Evolutionary conservation across 2,329 filamentous ascomycete species (phyloP).

Genomic region (Penicillium sp.): DNA sequence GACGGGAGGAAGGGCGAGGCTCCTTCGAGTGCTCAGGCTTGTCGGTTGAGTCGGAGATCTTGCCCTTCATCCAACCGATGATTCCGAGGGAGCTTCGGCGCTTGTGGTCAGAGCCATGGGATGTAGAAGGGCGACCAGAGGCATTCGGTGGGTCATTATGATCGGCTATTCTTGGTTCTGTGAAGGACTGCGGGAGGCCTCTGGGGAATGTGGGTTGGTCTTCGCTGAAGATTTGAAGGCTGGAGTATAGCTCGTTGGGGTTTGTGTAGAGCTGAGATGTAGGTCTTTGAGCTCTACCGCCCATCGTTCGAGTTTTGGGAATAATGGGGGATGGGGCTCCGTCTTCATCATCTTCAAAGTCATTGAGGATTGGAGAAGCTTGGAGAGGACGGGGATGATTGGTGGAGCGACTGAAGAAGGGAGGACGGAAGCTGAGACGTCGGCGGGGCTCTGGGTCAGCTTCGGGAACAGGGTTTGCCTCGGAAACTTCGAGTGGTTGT

Average conservation of each 20-base stretch:
- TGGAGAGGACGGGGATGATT: conserved; percentile 26
- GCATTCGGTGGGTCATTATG: conserved; percentile 19
- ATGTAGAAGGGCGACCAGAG: conserved; percentile 26
- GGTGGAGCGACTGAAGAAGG: conserved; percentile 36
- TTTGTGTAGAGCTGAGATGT: conserved; percentile 16
- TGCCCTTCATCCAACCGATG: conserved; percentile 44
- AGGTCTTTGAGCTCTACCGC: conserved; percentile 10
- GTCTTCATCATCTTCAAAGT: conserved; percentile 29
- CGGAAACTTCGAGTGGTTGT: conserved; percentile 13
- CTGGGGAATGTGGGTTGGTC: conserved; percentile 6
- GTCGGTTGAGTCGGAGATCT: conserved; percentile 22
- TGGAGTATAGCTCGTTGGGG: conserved; percentile 18
- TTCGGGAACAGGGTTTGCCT: conserved; percentile 18
- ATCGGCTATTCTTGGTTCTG: conserved; percentile 19
- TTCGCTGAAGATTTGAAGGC: conserved; percentile 15
- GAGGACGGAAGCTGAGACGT: conserved; percentile 38
- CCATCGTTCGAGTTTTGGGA: conserved; percentile 30
- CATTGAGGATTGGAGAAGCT: conserved; percentile 24
- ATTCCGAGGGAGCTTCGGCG: conserved; percentile 40
- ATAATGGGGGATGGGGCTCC: conserved; percentile 38
- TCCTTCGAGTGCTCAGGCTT: conserved; percentile 12
- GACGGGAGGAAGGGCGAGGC: conserved; percentile 15
- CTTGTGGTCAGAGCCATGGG: conserved; percentile 36
- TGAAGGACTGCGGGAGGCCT: conserved; percentile 31
- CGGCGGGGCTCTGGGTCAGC: conserved; percentile 28